These are phyloP conservation scores for Pseudogymnoascus destructans DNA, from an alignment of 2,329 filamentous ascomycete genomes.

Conservation along the genomic window DNA sequence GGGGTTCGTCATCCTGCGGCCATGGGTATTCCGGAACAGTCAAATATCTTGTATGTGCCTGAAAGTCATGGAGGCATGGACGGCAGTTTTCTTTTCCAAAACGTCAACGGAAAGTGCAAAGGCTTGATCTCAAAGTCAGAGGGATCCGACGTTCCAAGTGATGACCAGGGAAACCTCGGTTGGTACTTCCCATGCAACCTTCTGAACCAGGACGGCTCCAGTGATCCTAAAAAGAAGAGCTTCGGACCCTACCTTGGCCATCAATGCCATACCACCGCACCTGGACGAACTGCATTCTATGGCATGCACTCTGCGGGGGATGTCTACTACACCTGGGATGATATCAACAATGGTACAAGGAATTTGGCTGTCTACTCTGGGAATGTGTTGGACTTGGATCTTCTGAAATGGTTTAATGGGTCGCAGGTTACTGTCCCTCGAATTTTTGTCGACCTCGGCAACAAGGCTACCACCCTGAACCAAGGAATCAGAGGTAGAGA, in stretches of 20 bases:
- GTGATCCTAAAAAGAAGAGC: conserved; percentile 54
- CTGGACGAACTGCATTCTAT: conserved; percentile 65
- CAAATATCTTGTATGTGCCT: conserved; percentile 80
- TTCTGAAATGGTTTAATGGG: conserved; percentile 81
- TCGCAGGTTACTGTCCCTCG: conserved; percentile 62
- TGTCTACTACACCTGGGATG: conserved; percentile 93
- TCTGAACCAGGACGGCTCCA: conserved; percentile 89
- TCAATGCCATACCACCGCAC: conserved; percentile 67
- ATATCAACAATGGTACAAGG: conserved; percentile 75
- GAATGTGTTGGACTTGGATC: conserved; percentile 77
- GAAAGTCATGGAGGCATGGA: conserved; percentile 78
- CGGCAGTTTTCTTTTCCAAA: conserved; percentile 94
- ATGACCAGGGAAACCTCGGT: conserved; percentile 59
- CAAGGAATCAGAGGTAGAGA: conserved; percentile 65
- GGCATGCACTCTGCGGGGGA: conserved; percentile 58
- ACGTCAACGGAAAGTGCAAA: conserved; percentile 96
- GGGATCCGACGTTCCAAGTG: conserved; percentile 66
- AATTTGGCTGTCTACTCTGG: conserved; percentile 93
- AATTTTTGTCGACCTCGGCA: conserved; percentile 67
- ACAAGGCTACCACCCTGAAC: conserved; percentile 47
- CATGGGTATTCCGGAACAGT: conserved; percentile 55
- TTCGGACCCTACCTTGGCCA: conserved; percentile 70
- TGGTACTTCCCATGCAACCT: conserved; percentile 95
- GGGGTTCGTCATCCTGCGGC: conserved; percentile 67
- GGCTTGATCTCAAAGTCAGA: conserved; percentile 62